Base-by-base conservation (phyloP, 257 asterid genomes). In the Primulina eburnea region DNA sequence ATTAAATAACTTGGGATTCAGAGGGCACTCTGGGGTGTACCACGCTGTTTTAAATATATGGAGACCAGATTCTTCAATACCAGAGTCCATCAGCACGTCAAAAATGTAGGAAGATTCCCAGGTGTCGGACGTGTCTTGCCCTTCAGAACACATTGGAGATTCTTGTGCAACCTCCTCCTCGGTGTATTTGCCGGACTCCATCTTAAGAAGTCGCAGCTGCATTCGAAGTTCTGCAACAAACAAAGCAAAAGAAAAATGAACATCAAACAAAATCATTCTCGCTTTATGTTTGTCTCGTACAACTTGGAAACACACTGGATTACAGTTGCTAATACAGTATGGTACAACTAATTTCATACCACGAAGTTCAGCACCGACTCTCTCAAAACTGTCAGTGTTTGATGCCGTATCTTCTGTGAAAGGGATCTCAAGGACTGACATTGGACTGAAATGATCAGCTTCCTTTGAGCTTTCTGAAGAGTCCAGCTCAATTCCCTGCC, bases 161-260 rank as follows among this genome's bases (percentile, higher is more conserved):
- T 30, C 73, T 20, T 73, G 87, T 11, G 32, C 53, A 62, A 61
- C 71, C 60, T 82, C 87, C 52, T 88, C 89, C 71, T 84, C 79
- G 20, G 73, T 81, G 72, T 50, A 69, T 69, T 80, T 21, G 76
- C 82, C 87, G 0, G 97, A 82, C 78, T 91, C 97, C 88, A 82
- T 88, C 79, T 84, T 94, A 72, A 94, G 96, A 73, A 88, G 96
- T 78, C 82, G 87, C 80, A 94, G 82, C 73, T 94, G 89, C 92
- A 81, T 82, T n/a, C 97, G 80, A 60, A 94, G 89, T 73, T 77
- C 99, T 94, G 28, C 33, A 40, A 62, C 17, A 24, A 65, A 66
- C 62, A 67, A 68, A 10, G 32, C 57, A 28, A 28, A 28, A 30
- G 34, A 3, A 69, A 61, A 26, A 52, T 50, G 29, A 37, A 34